phyloP scores from a whole-genome alignment of 2,329 filamentous ascomycete genomes.

The Tolypocladium amazonense region DNA sequence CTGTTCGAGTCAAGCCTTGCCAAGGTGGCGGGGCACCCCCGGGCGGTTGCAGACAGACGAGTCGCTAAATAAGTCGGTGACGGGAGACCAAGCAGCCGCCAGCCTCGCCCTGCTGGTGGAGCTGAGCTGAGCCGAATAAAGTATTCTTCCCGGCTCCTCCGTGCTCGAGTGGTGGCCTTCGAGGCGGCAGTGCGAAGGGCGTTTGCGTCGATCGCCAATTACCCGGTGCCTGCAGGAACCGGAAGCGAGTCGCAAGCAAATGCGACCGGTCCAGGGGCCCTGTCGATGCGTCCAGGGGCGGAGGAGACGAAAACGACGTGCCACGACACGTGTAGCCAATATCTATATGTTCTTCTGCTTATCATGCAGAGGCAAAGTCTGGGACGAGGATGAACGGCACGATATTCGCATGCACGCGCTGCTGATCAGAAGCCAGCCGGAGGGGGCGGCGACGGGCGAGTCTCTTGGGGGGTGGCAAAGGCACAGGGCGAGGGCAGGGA shows the following conservation, averaged over 20 bases:
- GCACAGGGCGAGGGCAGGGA: not conserved
- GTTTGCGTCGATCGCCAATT: not conserved
- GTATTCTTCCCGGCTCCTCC: not conserved
- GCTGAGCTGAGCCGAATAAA: not conserved
- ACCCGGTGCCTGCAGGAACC: slow-evolving; percentile 3
- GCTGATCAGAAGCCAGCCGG: not conserved
- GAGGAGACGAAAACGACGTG: not conserved
- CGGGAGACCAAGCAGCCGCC: not conserved
- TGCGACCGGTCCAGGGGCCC: not conserved
- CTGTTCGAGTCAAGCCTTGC: slow-evolving; percentile 4
- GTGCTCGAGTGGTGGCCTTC: not conserved
- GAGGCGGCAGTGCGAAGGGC: not conserved
- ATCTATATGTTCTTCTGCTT: not conserved
- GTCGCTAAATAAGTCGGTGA: not conserved
- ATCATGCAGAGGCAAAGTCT: not conserved
- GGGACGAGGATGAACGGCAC: not conserved
- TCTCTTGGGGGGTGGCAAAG: not conserved
- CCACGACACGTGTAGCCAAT: not conserved
- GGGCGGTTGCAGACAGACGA: not conserved
- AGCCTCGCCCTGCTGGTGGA: not conserved
- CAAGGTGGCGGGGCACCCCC: not conserved
- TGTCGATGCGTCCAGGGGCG: not conserved
- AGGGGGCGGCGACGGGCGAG: not conserved
- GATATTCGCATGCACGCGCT: not conserved
- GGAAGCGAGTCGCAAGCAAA: not conserved